Evolutionary conservation across 768 basidiomycete species (phyloP).

Genomic region (Termitomyces sp.): DNA sequence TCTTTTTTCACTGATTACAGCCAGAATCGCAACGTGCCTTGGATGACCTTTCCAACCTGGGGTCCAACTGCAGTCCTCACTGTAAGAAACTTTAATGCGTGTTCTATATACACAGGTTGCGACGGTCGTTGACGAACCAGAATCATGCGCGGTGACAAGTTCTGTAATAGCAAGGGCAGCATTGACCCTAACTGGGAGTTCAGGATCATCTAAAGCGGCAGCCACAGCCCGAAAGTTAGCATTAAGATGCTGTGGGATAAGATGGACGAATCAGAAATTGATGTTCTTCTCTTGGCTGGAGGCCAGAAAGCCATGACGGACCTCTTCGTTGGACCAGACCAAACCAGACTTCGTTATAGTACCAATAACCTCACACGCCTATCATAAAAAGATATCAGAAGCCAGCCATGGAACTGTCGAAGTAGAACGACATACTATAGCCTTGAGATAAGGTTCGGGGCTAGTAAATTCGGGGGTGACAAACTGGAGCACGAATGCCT

Average conservation of each 20-base stretch:
- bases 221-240: conserved; percentile 62
- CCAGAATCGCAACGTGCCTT: conserved; percentile 40
- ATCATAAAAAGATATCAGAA: conserved; percentile 3
- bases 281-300: background rate
- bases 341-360: conserved; percentile 68
- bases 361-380: conserved; percentile 81
- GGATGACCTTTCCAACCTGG: conserved; percentile 82
- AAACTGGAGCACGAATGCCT: conserved; percentile 67
- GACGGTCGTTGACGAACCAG: conserved; percentile 35
- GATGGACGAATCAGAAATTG: background rate
- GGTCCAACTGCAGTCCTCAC: conserved; percentile 68
- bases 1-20: background rate
- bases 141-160: conserved; percentile 58
- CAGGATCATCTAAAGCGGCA: conserved; percentile 65
- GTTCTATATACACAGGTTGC: background rate
- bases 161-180: conserved; percentile 78
- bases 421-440: conserved; percentile 51
- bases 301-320: conserved; percentile 18
- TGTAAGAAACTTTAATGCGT: conserved; percentile 17
- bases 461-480: conserved; percentile 70
- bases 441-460: conserved; percentile 67
- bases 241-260: conserved; percentile 45
- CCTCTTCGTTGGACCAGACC: conserved; percentile 60
- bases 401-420: background rate
- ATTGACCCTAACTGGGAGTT: conserved; percentile 81